A percentile compares a stretch with the other conserved stretches of the same genome.
phyloP scores from a whole-genome alignment of 352 stramenopile species.

The Pythium phragmitis region DNA sequence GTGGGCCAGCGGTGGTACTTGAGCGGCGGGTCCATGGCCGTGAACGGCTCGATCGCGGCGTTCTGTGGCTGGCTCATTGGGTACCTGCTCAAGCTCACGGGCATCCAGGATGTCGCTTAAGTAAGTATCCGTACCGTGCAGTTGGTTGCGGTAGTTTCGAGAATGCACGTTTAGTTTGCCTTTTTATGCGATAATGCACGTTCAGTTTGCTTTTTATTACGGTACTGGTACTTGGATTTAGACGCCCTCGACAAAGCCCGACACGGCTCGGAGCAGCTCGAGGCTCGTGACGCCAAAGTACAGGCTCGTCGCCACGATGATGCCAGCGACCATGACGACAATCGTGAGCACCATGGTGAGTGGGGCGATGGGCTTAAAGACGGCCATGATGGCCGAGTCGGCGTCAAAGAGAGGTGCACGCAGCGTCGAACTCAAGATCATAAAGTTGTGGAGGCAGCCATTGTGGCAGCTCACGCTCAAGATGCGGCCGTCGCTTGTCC shows the following conservation, averaged over 20 bases:
- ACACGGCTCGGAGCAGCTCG: slow-evolving; percentile 63
- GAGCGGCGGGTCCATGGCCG: slow-evolving; percentile 66
- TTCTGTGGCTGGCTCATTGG: slow-evolving; percentile 80
- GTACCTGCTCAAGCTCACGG: slow-evolving; percentile 78
- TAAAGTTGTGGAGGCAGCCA: slow-evolving; percentile 91
- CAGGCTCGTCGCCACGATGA: slow-evolving; percentile 49
- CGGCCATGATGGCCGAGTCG: slow-evolving; percentile 53
- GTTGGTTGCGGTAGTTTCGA: background rate
- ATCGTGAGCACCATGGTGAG: slow-evolving; percentile 65
- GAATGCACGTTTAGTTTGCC: background rate
- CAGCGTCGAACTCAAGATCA: slow-evolving; percentile 70
- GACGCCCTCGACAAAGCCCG: slow-evolving; percentile 52
- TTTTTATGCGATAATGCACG: slow-evolving; percentile 8
- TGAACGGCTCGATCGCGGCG: slow-evolving; percentile 74
- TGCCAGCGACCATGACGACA: slow-evolving; percentile 42
- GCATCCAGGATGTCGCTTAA: slow-evolving; percentile 74
- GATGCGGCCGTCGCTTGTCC: slow-evolving; percentile 89
- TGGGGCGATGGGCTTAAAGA: slow-evolving; percentile 61
- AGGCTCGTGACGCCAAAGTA: slow-evolving; percentile 48
- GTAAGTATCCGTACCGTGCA: background rate
- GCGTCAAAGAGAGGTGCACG: slow-evolving; percentile 57
- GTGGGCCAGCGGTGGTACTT: slow-evolving; percentile 77
- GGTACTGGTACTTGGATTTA: background rate
- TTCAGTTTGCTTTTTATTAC: background rate
- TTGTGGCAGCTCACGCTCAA: slow-evolving; percentile 83